phyloP scores from a whole-genome alignment of 1,139 yeast genomes.

The Zygotorulaspora mrakii region DNA sequence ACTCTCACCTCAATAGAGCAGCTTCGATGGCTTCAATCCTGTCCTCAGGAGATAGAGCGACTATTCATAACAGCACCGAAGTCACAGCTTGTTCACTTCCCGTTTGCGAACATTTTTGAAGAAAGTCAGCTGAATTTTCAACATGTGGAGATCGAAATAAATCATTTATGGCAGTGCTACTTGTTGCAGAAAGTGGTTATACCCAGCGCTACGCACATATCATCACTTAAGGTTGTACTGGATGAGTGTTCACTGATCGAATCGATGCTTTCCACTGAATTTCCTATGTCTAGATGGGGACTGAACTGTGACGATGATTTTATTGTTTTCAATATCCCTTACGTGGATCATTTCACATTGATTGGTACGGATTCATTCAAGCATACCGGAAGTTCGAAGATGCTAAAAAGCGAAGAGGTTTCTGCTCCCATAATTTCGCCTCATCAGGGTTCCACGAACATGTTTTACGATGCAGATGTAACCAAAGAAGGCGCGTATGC shows the following conservation, averaged over 20 bases:
- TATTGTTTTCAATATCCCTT: constrained; percentile 16
- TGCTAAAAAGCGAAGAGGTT: not conserved
- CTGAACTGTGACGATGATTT: constrained; percentile 13
- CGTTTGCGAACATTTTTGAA: constrained; percentile 7
- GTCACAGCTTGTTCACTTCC: constrained; percentile 10
- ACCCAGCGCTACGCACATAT: constrained; percentile 7
- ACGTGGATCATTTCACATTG: constrained; percentile 14
- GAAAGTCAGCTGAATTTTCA: constrained; percentile 4
- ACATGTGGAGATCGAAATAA: constrained; percentile 11
- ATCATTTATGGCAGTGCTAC: constrained; percentile 19
- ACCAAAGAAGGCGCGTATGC: constrained; percentile 13
- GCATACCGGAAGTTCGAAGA: not conserved
- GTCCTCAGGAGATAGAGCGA: constrained; percentile 19
- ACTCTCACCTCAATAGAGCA: constrained; percentile 20
- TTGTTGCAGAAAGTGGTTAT: constrained; percentile 19
- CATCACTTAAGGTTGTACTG: constrained; percentile 13
- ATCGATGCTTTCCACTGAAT: constrained; percentile 14
- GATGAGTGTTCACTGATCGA: constrained; percentile 14
- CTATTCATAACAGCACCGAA: constrained; percentile 15
- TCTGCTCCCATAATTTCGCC: not conserved
- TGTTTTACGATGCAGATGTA: constrained; percentile 12
- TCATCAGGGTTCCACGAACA: constrained; percentile 4
- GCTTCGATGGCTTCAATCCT: constrained; percentile 21
- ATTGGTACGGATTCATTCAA: constrained; percentile 4
- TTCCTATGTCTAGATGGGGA: constrained; percentile 10